Base-by-base conservation (phyloP, 78 protist species). In the Paratrimastix pyriformis region DNA sequence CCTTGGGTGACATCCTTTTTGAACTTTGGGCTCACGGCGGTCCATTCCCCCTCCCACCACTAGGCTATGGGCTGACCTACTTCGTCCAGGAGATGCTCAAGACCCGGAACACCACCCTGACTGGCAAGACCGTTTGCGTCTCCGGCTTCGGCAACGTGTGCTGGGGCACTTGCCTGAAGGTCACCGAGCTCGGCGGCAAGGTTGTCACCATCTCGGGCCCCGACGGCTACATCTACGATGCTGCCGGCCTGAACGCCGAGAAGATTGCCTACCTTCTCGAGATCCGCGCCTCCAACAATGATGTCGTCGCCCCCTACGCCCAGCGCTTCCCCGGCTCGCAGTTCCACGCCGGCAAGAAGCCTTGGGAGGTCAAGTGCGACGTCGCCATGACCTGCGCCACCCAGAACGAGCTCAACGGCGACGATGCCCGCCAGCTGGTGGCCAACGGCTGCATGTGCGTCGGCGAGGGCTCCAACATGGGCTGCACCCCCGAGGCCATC, bases 381-480 rank as follows among this genome's bases (percentile, higher is more conserved):
- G 4, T 82, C 21, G 91, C 88, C 0, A 18, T 85, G 3, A 88
- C 91, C 11, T 72, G 84, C 45, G 91, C 91, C 74, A 87, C 91
- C 26, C 91, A 87, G 76, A 87, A 87, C 69, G 91, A 87, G 55
- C 1, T 87, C 39, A 11, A 30, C 44, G 77, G 1, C n/a, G 86
- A 65, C 1, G 83, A 87, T 11, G 91, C 87, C 29, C 24, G 4
- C 50, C n/a, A 11, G 24, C 60, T 84, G 29, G 21, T 84, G 21
- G 65, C 5, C 45, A 65, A 52, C 55, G 87, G 87, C 39, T 3
- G 3, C 72, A 39, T 3, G 40, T 44, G 1, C 3, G 86, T 87
- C 5, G 72, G 59, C 0, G 91, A 87, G 66, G 88, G 87, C 0
- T 81, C 87, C n/a, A 87, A 87, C 81, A 87, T 87, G 91, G 84